A percentile compares a stretch with the other conserved stretches of the same genome.
These are phyloP conservation scores for Pythium diclinum DNA, from an alignment of 352 stramenopile genomes.

Conservation along the genomic window DNA sequence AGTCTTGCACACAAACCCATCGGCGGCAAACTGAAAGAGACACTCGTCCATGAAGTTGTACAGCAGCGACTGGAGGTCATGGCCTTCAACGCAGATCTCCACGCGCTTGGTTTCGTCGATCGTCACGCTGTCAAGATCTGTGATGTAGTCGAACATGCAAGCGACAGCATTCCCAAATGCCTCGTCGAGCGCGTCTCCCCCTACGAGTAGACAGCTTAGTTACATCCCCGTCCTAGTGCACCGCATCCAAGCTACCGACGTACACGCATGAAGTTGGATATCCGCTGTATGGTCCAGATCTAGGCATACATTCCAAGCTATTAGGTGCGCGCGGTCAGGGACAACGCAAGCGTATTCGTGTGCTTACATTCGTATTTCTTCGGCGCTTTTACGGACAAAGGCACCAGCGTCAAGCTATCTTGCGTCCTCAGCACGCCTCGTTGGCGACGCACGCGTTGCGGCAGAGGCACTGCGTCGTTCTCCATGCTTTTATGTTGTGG, in stretches of 20 bases:
- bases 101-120: conserved; percentile 30
- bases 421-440: neutral
- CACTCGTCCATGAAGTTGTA: conserved; percentile 78
- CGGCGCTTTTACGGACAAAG: neutral
- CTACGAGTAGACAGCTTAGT: neutral
- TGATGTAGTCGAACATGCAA: conserved; percentile 76
- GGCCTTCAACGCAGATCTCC: conserved; percentile 24
- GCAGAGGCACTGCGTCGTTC: neutral
- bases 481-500: neutral
- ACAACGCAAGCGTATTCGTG: neutral
- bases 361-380: neutral
- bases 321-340: neutral
- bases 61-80: conserved; percentile 58
- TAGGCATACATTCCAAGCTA: neutral
- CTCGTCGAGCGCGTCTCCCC: conserved; percentile 45
- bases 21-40: conserved; percentile 57
- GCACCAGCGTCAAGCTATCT: neutral
- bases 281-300: conserved; percentile 79
- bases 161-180: conserved; percentile 31
- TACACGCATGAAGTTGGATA: conserved; percentile 68
- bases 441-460: neutral
- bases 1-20: conserved; percentile 32
- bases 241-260: neutral
- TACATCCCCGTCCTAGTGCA: neutral
- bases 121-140: conserved; percentile 43